A percentile compares a stretch with the other conserved stretches of the same genome.
Conservation (phyloP, 2,329 filamentous ascomycete species). For the Phyllosticta capitalensis region DNA sequence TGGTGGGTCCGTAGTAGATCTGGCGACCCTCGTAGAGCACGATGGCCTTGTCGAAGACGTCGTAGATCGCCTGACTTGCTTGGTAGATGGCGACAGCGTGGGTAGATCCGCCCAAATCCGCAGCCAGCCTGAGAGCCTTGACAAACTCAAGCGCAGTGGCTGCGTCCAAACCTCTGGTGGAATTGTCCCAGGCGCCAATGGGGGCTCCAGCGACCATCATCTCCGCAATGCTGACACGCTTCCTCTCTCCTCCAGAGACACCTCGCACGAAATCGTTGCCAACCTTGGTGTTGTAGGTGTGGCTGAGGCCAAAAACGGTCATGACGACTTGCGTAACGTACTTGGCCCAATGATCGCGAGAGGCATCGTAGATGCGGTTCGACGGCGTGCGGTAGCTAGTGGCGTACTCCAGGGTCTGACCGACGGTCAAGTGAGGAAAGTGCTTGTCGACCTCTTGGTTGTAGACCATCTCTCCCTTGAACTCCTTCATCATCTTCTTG, state of each 20-base stretch:
- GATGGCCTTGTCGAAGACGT: slow-evolving; percentile 61
- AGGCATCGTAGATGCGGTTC: slow-evolving; percentile 25
- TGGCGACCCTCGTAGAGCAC: slow-evolving; percentile 69
- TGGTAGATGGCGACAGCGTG: slow-evolving; percentile 52
- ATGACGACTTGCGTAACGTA: slow-evolving; percentile 43
- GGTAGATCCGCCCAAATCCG: slow-evolving; percentile 41
- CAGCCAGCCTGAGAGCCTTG: slow-evolving; percentile 40
- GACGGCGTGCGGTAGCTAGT: slow-evolving; percentile 43
- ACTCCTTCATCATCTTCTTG: slow-evolving; percentile 36
- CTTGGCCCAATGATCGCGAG: slow-evolving; percentile 34
- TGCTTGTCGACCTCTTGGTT: slow-evolving; percentile 42
- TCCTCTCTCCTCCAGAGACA: slow-evolving; percentile 52
- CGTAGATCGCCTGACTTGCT: slow-evolving; percentile 43
- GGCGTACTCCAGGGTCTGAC: slow-evolving; percentile 48
- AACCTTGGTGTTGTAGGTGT: slow-evolving; percentile 47
- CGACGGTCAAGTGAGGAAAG: slow-evolving; percentile 49
- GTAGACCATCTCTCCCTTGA: slow-evolving; percentile 38
- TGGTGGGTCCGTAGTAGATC: slow-evolving; percentile 63
- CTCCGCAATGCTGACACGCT: slow-evolving; percentile 53
- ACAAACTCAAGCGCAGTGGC: slow-evolving; percentile 49
- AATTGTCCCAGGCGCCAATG: slow-evolving; percentile 38
- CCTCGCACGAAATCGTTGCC: slow-evolving; percentile 52
- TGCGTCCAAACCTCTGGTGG: slow-evolving; percentile 30
- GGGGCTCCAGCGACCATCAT: slow-evolving; percentile 32
- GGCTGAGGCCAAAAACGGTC: slow-evolving; percentile 44